Evolutionary conservation across 768 basidiomycete species (phyloP).

Genomic region (Hemileccinum rubropunctum): DNA sequence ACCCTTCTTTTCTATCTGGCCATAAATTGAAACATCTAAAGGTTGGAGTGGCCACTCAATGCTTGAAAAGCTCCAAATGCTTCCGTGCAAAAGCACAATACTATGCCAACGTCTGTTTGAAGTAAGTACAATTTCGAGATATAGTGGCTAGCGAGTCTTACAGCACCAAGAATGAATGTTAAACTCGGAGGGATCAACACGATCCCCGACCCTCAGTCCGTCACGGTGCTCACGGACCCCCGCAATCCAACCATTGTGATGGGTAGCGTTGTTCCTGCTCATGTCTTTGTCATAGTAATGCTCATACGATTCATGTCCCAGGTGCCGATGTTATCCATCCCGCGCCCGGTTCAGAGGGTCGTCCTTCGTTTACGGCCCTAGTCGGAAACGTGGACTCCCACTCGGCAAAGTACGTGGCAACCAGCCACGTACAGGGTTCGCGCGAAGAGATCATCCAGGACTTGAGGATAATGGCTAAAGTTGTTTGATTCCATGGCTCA

Average conservation of each 20-base stretch:
- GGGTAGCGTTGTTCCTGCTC: conserved; percentile 40
- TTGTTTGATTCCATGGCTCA: conserved; percentile 16
- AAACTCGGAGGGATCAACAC: conserved; percentile 84
- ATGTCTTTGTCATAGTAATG: not conserved
- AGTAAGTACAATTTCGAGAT: conserved; percentile 46
- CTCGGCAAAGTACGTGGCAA: conserved; percentile 66
- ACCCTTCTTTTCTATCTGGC: not conserved
- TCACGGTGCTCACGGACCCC: conserved; percentile 63
- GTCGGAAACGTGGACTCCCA: conserved; percentile 79
- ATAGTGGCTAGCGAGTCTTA: not conserved
- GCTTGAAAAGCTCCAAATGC: conserved; percentile 67
- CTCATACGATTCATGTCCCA: conserved; percentile 24
- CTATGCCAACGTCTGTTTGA: conserved; percentile 76
- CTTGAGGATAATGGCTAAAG: conserved; percentile 62
- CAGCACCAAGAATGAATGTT: conserved; percentile 62
- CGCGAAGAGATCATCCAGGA: conserved; percentile 78
- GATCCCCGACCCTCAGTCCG: conserved; percentile 67
- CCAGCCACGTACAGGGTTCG: conserved; percentile 62
- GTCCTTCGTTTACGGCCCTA: conserved; percentile 78
- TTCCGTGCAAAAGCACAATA: conserved; percentile 70
- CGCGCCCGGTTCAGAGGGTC: conserved; percentile 71
- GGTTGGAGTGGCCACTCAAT: conserved; percentile 79
- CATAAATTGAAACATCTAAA: conserved; percentile 22
- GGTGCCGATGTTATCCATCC: conserved; percentile 86
- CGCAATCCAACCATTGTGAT: conserved; percentile 76